Conservation (phyloP, 306 rosid species). For the Inga leiocalycina region DNA sequence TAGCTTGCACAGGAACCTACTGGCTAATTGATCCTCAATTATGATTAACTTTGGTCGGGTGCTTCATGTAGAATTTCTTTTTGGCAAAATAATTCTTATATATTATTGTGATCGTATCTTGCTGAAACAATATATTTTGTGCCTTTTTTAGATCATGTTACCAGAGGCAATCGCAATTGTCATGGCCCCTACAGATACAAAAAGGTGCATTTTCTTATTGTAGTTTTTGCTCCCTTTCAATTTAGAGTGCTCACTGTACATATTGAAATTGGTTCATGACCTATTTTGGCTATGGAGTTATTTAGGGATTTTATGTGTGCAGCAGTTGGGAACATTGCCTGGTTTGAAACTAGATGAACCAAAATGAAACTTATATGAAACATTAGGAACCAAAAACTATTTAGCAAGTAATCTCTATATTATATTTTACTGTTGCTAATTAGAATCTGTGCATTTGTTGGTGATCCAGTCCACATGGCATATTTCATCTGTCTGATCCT, state of each 20-base stretch:
- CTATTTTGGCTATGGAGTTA: neutral
- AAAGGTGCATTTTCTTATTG: conserved; percentile 52
- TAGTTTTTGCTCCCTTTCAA: neutral
- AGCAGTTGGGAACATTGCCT: neutral
- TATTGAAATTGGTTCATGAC: neutral
- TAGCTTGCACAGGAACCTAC: neutral
- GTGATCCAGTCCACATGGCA: conserved; percentile 88
- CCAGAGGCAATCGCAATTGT: conserved; percentile 99
- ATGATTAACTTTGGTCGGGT: neutral
- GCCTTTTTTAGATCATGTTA: conserved; percentile 79
- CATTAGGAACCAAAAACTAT: neutral
- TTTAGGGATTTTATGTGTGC: too few species aligned
- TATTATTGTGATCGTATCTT: neutral
- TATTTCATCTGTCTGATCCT: conserved; percentile 95
- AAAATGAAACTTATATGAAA: neutral
- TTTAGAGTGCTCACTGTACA: neutral
- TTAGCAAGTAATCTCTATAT: neutral
- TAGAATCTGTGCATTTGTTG: conserved; percentile 30
- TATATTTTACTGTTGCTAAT: conserved; percentile 27
- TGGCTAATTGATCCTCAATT: neutral
- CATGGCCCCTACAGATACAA: conserved; percentile 95
- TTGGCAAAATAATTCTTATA: neutral
- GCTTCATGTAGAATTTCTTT: neutral
- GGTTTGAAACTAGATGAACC: neutral
- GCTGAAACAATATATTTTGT: conserved; percentile 17